phyloP scores from a whole-genome alignment of 768 basidiomycete species.

The Exsudoporus frostii region DNA sequence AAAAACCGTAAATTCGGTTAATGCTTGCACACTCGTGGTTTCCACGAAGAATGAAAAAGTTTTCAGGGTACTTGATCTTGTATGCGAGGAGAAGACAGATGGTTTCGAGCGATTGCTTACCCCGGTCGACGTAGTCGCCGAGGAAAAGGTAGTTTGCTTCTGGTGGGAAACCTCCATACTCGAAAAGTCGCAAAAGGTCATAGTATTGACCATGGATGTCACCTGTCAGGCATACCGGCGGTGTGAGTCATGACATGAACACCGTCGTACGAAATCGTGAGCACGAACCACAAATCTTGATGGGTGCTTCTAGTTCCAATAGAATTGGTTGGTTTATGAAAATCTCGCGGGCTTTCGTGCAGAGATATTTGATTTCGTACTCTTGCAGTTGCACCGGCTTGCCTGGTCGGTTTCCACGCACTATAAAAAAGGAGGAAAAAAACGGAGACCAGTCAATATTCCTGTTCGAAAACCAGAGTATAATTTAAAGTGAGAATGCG shows the following conservation, averaged over 20 bases:
- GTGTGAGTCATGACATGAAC: conserved; percentile 23
- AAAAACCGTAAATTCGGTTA: conserved; percentile 99
- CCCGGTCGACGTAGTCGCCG: conserved; percentile 98
- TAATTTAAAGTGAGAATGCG: background rate
- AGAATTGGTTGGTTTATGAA: conserved; percentile 99
- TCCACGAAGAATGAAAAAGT: conserved; percentile 98
- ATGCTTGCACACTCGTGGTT: conserved; percentile 99
- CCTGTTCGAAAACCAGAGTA: conserved; percentile 1
- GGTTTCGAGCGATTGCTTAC: conserved; percentile 99
- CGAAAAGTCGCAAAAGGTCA: conserved; percentile 95
- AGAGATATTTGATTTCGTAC: conserved; percentile 99
- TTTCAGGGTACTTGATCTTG: conserved; percentile 99
- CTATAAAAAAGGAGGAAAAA: conserved; percentile 41
- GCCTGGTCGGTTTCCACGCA: conserved; percentile 96
- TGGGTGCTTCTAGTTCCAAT: conserved; percentile 96
- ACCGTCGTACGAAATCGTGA: background rate
- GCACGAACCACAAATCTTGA: conserved; percentile 96
- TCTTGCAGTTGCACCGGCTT: conserved; percentile 98
- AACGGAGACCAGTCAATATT: conserved; percentile 13
- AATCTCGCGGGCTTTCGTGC: conserved; percentile 97
- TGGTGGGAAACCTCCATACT: conserved; percentile 98
- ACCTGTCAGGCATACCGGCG: conserved; percentile 46
- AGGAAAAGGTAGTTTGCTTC: conserved; percentile 99
- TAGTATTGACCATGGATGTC: conserved; percentile 99
- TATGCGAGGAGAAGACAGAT: conserved; percentile 98